phyloP scores from a whole-genome alignment of 2,329 filamentous ascomycete genomes.

The Hymenoscyphus salicellus region DNA sequence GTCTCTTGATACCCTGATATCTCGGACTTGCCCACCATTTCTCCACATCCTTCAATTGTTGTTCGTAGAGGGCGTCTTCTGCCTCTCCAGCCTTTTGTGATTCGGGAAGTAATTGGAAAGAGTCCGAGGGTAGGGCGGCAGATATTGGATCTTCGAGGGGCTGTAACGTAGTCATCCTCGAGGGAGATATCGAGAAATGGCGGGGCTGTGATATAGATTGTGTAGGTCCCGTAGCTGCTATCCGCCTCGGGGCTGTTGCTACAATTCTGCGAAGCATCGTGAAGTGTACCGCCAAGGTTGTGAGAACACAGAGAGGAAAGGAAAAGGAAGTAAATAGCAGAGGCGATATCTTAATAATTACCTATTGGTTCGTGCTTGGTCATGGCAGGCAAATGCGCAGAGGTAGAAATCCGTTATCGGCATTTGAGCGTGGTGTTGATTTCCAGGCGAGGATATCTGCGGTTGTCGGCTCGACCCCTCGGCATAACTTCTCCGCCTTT shows the following conservation, averaged over 20 bases:
- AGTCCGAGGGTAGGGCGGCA: conserved; percentile 52
- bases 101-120: conserved; percentile 82
- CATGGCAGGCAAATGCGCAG: not conserved
- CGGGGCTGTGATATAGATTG: conserved; percentile 18
- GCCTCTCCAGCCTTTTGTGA: conserved; percentile 71
- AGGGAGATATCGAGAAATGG: conserved; percentile 25
- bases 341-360: not conserved
- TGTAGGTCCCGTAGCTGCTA: conserved; percentile 8
- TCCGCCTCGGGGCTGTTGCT: conserved; percentile 20
- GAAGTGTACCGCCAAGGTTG: conserved; percentile 3
- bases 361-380: conserved; percentile 4
- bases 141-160: conserved; percentile 32
- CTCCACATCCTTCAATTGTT: conserved; percentile 80
- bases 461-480: conserved; percentile 16
- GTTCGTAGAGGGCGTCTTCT: conserved; percentile 81
- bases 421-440: conserved; percentile 3
- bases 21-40: conserved; percentile 87
- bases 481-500: conserved; percentile 10
- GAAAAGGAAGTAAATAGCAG: conserved; percentile 2
- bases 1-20: conserved; percentile 84
- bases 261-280: conserved; percentile 35
- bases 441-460: not conserved
- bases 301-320: not conserved
- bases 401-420: conserved; percentile 22
- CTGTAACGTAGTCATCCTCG: conserved; percentile 29